A percentile compares a stretch with the other conserved stretches of the same genome.
These are phyloP conservation scores for Calonectria ilicicola DNA, from an alignment of 2,329 filamentous ascomycete genomes.

Conservation along the genomic window DNA sequence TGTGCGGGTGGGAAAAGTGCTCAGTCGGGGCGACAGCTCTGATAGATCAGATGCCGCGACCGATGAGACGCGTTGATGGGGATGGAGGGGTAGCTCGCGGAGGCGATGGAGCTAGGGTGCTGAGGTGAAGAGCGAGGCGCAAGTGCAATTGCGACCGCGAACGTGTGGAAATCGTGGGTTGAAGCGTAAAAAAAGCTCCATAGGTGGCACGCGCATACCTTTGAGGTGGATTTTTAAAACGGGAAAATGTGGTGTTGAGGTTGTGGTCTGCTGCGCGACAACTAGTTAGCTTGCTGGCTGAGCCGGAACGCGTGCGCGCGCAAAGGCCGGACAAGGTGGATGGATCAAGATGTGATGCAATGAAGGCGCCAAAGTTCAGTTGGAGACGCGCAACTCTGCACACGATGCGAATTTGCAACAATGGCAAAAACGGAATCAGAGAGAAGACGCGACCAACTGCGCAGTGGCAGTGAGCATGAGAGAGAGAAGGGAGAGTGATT, in stretches of 20 bases:
- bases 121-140: slow-evolving; percentile 38
- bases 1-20: not conserved
- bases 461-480: slow-evolving; percentile 29
- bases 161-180: slow-evolving; percentile 32
- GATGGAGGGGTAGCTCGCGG: slow-evolving; percentile 40
- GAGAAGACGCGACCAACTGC: slow-evolving; percentile 26
- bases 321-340: slow-evolving; percentile 27
- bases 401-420: slow-evolving; percentile 27
- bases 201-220: slow-evolving; percentile 37
- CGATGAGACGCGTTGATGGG: slow-evolving; percentile 12
- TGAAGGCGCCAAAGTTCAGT: slow-evolving; percentile 27
- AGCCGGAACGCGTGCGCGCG: slow-evolving; percentile 25
- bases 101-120: slow-evolving; percentile 29
- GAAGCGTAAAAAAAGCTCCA: slow-evolving; percentile 28
- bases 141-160: slow-evolving; percentile 44
- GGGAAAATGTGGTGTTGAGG: slow-evolving; percentile 27
- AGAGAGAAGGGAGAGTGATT: slow-evolving; percentile 54
- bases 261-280: slow-evolving; percentile 45
- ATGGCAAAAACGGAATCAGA: slow-evolving; percentile 36
- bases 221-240: slow-evolving; percentile 24
- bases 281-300: slow-evolving; percentile 41
- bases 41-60: not conserved
- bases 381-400: slow-evolving; percentile 37
- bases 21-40: not conserved
- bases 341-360: slow-evolving; percentile 27